phyloP scores from a whole-genome alignment of 257 asterid genomes.

The Penstemon davidsonii region DNA sequence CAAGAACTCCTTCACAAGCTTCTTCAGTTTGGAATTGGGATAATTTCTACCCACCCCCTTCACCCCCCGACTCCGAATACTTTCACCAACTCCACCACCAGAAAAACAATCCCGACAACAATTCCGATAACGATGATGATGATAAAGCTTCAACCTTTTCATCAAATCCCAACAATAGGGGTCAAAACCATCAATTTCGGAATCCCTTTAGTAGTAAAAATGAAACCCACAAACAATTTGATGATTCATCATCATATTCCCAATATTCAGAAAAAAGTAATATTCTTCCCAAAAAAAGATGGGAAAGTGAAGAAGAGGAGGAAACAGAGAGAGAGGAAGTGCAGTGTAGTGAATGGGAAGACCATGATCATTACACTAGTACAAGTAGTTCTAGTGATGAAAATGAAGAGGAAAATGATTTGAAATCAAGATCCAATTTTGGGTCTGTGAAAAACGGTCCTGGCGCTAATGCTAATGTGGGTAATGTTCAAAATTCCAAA shows the following conservation, averaged over 20 bases:
- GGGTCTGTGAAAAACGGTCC: conserved; percentile 51
- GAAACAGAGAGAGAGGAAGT: conserved; percentile 92
- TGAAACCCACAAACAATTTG: conserved; percentile 35
- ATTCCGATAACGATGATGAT: conserved; percentile 36
- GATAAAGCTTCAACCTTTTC: conserved; percentile 48
- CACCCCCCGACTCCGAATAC: conserved; percentile 87
- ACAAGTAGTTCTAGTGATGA: conserved; percentile 56
- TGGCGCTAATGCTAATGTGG: conserved; percentile 22
- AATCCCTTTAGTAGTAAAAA: conserved; percentile 26
- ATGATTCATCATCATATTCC: conserved; percentile 64
- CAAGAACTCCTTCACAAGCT: conserved; percentile 83
- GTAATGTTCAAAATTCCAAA: conserved; percentile 30
- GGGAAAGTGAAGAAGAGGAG: conserved; percentile 66
- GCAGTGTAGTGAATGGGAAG: conserved; percentile 97
- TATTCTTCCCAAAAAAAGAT: conserved; percentile 27
- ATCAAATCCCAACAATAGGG: conserved; percentile 38
- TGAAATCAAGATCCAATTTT: conserved; percentile 63
- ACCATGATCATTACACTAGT: conserved; percentile 69
- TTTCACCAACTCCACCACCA: conserved; percentile 54
- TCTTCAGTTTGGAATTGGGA: conserved; percentile 99
- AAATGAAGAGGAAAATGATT: conserved; percentile 49
- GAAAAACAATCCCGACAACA: conserved; percentile 30
- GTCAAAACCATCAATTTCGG: conserved; percentile 33
- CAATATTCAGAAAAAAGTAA: conserved; percentile 40
- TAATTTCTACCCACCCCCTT: conserved; percentile 87